Evolutionary conservation across 225 moss, liverwort and hornwort genomes (phyloP).

Genomic region (Bryoerythrophyllum caledonicum): DNA sequence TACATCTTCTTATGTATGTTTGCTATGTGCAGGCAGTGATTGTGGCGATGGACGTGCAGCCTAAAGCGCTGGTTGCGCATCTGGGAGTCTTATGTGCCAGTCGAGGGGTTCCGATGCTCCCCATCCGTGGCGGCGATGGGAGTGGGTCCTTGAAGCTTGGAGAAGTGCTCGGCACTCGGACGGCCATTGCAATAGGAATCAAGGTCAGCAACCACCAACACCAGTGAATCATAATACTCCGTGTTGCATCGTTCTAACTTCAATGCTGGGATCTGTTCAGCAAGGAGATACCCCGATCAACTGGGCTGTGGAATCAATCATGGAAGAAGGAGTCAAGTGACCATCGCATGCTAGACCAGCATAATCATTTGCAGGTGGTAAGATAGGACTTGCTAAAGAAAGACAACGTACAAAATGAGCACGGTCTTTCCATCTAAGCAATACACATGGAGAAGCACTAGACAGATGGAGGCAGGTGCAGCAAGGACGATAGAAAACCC

Average conservation of each 20-base stretch:
- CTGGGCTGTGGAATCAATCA: slow-evolving; percentile 52
- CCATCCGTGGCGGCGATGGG: slow-evolving; percentile 58
- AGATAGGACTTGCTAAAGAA: background rate
- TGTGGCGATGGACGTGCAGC: slow-evolving; percentile 73
- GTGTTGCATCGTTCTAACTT: background rate
- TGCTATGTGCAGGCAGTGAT: slow-evolving; percentile 55
- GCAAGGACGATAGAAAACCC: background rate
- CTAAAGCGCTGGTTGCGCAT: slow-evolving; percentile 59
- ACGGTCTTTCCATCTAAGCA: background rate
- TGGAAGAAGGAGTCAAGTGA: slow-evolving; percentile 43
- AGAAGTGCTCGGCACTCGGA: slow-evolving; percentile 59
- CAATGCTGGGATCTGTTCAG: slow-evolving; percentile 21
- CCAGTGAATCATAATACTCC: too few relatives aligned
- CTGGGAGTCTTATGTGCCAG: slow-evolving; percentile 57
- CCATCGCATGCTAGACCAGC: background rate
- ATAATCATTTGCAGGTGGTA: slow-evolving; percentile 1
- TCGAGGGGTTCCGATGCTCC: slow-evolving; percentile 62
- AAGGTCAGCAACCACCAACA: slow-evolving; percentile 44
- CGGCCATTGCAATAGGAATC: slow-evolving; percentile 70
- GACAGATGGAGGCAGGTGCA: background rate
- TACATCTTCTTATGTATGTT: slow-evolving; percentile 4
- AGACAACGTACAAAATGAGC: background rate
- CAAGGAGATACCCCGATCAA: slow-evolving; percentile 57
- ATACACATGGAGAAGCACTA: slow-evolving; percentile 5
- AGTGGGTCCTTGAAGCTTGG: slow-evolving; percentile 71